Evolutionary conservation across 805 yeast species (phyloP), one percentile per base, ranked within the genome.

Genomic region (Metschnikowia colocasiae): DNA sequence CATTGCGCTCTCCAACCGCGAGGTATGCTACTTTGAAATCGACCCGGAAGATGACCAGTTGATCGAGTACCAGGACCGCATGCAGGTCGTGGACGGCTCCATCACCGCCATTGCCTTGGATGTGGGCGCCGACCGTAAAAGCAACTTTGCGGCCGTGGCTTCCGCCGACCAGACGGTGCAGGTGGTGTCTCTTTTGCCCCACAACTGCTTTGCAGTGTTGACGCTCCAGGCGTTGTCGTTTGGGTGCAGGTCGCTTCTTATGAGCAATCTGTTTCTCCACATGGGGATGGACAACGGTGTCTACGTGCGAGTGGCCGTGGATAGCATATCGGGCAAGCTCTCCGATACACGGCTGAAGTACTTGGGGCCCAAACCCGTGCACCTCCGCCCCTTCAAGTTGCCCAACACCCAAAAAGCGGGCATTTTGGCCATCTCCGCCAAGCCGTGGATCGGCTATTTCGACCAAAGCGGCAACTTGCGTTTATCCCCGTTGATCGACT

Each of bases 231-330:
- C 81, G 1, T 62, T 91, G 19, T 75, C 83, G 33, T 78, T 89
- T 2, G 62, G 56, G 36, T 49, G 65, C 27, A 49, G 62, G 2
- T 62, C 71, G 0, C 52, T 69, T 8, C 52, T 64, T 22, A 53
- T 70, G 54, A 36, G 29, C 40, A 49, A 55, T 0, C 48, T 68
- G 3, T 73, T 68, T 49, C 74, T 87, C 9, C 95, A 90, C 63
- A 76, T 89, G 42, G 97, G 97, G 1, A 74, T 90, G 73, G 76
- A 68, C n/a, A 87, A 82, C 62, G 98, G 98, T 18, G 80, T 91
- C 1, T 88, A 85, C 65, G 82, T 83, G 2, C 69, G 83, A 15
- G 78, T 88, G 0, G 65, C 69, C 5, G 55, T 90, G 32, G 88
- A 86, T 58, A 58, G 61, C 0, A 57, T 67, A 4, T 71, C 83